A percentile compares a stretch with the other conserved stretches of the same genome.
Conservation (phyloP, 2,329 filamentous ascomycete genomes). For the Sporothrix sp. region DNA sequence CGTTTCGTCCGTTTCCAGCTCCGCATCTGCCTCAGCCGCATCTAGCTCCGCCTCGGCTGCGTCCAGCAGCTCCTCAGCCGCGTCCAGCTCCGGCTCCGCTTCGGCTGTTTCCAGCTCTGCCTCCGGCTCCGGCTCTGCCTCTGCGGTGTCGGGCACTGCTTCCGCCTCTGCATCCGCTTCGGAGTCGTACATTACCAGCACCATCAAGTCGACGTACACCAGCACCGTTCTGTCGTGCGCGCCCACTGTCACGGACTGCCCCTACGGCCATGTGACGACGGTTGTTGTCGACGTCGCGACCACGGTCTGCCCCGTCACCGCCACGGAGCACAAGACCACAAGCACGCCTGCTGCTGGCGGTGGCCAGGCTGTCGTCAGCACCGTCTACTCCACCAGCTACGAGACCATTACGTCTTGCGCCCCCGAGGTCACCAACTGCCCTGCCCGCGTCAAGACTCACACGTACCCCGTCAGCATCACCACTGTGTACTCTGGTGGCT, state of each 20-base stretch:
- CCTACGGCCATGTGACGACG: slow-evolving; percentile 17
- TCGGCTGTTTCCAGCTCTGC: background rate
- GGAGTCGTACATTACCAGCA: slow-evolving; percentile 26
- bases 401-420: slow-evolving; percentile 25
- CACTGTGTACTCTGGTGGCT: slow-evolving; percentile 28
- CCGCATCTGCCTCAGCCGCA: background rate
- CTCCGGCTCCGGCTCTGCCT: slow-evolving; percentile 13
- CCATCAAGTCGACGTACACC: slow-evolving; percentile 31
- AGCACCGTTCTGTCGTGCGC: slow-evolving; percentile 19
- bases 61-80: background rate
- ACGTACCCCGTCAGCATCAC: slow-evolving; percentile 9
- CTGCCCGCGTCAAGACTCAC: slow-evolving; percentile 15
- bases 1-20: background rate
- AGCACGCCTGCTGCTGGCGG: background rate
- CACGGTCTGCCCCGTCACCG: slow-evolving; percentile 18
- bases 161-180: slow-evolving; percentile 1
- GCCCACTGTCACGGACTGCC: slow-evolving; percentile 19
- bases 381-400: slow-evolving; percentile 33
- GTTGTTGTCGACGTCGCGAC: slow-evolving; percentile 18
- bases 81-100: background rate
- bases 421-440: slow-evolving; percentile 18
- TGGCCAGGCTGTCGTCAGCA: slow-evolving; percentile 21
- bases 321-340: background rate
- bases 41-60: background rate
- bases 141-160: background rate